These are phyloP conservation scores for Amanita molliuscula DNA, from an alignment of 768 basidiomycete species.

Conservation along the genomic window DNA sequence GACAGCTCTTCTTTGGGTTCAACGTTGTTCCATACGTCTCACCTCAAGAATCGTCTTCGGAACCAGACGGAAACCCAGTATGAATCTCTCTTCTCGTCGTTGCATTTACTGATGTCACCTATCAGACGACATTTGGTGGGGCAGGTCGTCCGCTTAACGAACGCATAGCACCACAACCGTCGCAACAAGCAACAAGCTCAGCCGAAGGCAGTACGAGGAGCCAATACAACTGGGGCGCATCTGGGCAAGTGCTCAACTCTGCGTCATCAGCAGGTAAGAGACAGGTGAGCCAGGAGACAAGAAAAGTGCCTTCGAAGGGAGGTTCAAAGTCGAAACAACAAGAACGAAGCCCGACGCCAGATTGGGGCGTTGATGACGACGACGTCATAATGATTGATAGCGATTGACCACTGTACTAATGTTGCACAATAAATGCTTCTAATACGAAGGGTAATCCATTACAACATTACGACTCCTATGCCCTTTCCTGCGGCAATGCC, in stretches of 20 bases:
- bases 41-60: slow-evolving; percentile 24
- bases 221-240: slow-evolving; percentile 30
- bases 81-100: background rate
- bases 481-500: slow-evolving; percentile 59
- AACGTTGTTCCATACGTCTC: slow-evolving; percentile 63
- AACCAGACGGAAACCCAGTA: slow-evolving; percentile 18
- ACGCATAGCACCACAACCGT: slow-evolving; percentile 25
- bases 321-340: slow-evolving; percentile 26
- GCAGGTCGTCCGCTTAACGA: slow-evolving; percentile 61
- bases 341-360: slow-evolving; percentile 60
- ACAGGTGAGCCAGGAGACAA: slow-evolving; percentile 32
- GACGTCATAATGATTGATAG: slow-evolving; percentile 81
- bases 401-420: slow-evolving; percentile 32
- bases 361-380: slow-evolving; percentile 79
- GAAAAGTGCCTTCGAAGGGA: slow-evolving; percentile 37
- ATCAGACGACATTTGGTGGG: slow-evolving; percentile 47
- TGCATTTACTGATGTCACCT: slow-evolving; percentile 16
- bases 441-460: slow-evolving; percentile 9
- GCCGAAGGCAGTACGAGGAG: slow-evolving; percentile 30
- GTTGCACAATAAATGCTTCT: slow-evolving; percentile 3
- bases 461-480: slow-evolving; percentile 93
- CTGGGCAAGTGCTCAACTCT: slow-evolving; percentile 42
- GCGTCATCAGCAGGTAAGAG: slow-evolving; percentile 25
- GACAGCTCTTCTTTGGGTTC: slow-evolving; percentile 96
- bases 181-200: slow-evolving; percentile 10